Evolutionary conservation across 2,329 filamentous ascomycete species (phyloP).

Genomic region (Parasarocladium wereldwijsianum): DNA sequence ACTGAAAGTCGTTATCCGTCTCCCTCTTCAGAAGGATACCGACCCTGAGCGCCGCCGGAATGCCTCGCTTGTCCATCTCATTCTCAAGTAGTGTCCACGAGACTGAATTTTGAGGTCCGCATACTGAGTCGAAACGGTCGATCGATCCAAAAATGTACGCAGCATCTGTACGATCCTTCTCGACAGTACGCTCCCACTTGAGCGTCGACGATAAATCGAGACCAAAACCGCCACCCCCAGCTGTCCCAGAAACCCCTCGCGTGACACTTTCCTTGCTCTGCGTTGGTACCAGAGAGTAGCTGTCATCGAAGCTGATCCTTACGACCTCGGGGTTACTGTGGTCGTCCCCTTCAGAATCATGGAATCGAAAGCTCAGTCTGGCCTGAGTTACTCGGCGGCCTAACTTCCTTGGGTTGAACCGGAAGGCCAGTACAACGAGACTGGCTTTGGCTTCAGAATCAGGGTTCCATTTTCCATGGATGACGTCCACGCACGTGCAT

Average conservation of each 20-base stretch:
- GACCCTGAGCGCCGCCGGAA: not conserved
- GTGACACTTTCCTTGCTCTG: not conserved
- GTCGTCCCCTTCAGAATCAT: not conserved
- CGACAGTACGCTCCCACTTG: constrained; percentile 2
- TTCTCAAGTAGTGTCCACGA: not conserved
- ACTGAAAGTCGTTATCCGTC: constrained; percentile 1
- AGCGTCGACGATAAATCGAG: not conserved
- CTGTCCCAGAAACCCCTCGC: not conserved
- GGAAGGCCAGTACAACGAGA: not conserved
- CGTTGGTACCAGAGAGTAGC: not conserved
- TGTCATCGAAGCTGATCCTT: not conserved
- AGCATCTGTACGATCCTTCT: not conserved
- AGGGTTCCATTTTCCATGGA: not conserved
- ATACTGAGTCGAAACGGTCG: not conserved
- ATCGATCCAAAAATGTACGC: not conserved
- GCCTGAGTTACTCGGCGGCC: constrained; percentile 1
- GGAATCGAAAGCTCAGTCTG: not conserved
- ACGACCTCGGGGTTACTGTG: not conserved
- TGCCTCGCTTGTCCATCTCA: not conserved
- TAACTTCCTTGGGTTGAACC: not conserved
- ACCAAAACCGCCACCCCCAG: constrained; percentile 1
- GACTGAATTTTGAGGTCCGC: too few relatives aligned
- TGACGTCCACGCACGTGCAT: constrained; percentile 1
- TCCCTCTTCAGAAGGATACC: constrained; percentile 1
- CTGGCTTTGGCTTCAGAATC: not conserved